Evolutionary conservation across 2,329 filamentous ascomycete genomes (phyloP).

Genomic region (Alternaria burnsii): DNA sequence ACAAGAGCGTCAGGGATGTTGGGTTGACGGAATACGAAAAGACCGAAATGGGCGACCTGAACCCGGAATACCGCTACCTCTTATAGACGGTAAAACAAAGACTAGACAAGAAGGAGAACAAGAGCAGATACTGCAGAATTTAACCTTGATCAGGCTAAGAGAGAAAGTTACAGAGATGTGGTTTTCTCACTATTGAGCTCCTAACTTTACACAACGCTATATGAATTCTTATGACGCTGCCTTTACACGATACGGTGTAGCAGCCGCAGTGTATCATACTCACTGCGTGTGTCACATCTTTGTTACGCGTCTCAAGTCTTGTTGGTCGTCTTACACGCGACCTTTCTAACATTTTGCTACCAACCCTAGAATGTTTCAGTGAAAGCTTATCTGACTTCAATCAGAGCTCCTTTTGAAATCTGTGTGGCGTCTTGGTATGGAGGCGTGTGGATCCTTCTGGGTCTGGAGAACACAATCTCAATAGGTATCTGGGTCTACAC

Average conservation of each 20-base stretch:
- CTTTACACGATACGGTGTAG: neutral
- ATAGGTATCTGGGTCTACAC: neutral
- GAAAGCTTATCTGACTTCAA: neutral
- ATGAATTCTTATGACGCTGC: neutral
- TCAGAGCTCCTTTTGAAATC: neutral
- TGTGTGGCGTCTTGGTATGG: neutral
- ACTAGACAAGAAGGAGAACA: neutral
- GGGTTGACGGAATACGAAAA: slow-evolving; percentile 69
- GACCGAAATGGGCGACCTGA: slow-evolving; percentile 67
- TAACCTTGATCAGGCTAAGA: neutral
- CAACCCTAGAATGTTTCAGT: neutral
- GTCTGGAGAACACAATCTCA: neutral
- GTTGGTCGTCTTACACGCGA: neutral
- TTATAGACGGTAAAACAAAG: slow-evolving; percentile 50
- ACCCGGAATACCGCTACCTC: slow-evolving; percentile 67
- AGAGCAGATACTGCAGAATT: neutral
- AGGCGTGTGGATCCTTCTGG: neutral
- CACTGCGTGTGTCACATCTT: neutral
- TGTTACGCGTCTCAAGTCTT: neutral
- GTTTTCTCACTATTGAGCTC: neutral
- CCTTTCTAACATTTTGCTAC: neutral
- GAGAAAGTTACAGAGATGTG: neutral
- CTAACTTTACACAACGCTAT: neutral
- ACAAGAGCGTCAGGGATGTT: slow-evolving; percentile 56
- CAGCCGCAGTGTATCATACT: neutral